These are phyloP conservation scores for Hyphodiscus sp. DNA, from an alignment of 2,329 filamentous ascomycete genomes.

Conservation along the genomic window DNA sequence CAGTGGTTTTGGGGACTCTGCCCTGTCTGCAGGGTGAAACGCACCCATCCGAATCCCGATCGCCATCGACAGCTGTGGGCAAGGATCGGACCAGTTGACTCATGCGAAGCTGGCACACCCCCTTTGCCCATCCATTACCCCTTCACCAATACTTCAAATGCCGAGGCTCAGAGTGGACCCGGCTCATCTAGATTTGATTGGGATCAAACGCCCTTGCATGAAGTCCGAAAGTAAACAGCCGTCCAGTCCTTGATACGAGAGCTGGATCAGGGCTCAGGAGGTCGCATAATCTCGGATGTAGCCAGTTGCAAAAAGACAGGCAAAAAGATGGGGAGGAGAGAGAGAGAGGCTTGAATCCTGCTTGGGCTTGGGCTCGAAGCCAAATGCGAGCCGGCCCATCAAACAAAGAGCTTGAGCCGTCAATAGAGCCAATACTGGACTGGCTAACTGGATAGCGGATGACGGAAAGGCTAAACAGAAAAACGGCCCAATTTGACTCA, in stretches of 20 bases:
- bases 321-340: background rate
- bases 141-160: background rate
- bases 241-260: background rate
- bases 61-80: constrained; percentile 10
- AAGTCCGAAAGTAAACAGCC: background rate
- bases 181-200: background rate
- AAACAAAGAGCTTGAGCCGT: constrained; percentile 6
- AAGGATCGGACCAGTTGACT: constrained; percentile 13
- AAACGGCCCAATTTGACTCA: background rate
- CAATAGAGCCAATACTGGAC: no score
- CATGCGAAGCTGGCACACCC: constrained; percentile 7
- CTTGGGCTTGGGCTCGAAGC: background rate
- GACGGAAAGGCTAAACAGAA: constrained; percentile 10
- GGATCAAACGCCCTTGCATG: background rate
- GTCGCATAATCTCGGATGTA: background rate
- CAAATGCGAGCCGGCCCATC: constrained; percentile 10
- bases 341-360: constrained; percentile 5
- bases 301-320: background rate
- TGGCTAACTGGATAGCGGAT: constrained; percentile 14
- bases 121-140: background rate
- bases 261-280: background rate
- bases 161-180: background rate
- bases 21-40: constrained; percentile 13
- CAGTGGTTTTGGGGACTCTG: constrained; percentile 7
- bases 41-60: constrained; percentile 17